These are phyloP conservation scores for Sarocladium oryzae DNA, from an alignment of 2,329 filamentous ascomycete species.

Conservation along the genomic window DNA sequence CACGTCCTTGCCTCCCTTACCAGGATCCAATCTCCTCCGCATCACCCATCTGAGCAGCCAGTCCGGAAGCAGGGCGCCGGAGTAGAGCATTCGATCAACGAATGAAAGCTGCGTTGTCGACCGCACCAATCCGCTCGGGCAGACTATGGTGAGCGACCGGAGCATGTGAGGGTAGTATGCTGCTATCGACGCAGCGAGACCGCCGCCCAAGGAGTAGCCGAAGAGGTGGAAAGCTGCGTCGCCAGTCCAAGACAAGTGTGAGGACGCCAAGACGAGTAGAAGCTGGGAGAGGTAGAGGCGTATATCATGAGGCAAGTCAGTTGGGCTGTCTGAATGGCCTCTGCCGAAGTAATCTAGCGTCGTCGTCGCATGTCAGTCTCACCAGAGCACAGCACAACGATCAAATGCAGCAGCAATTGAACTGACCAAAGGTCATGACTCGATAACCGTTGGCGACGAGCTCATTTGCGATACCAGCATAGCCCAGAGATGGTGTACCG, in stretches of 20 bases:
- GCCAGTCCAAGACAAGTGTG: constrained; percentile 47
- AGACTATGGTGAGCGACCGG: constrained; percentile 57
- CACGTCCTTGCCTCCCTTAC: constrained; percentile 28
- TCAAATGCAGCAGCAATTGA: not conserved
- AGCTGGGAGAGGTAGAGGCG: constrained; percentile 61
- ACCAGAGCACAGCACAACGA: not conserved
- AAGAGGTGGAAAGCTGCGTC: constrained; percentile 59
- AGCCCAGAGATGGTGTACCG: constrained; percentile 66
- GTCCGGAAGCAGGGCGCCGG: constrained; percentile 52
- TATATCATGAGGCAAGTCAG: constrained; percentile 52
- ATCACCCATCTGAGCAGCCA: constrained; percentile 49
- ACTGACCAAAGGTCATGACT: constrained; percentile 69
- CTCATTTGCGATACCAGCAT: constrained; percentile 59
- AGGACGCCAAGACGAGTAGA: constrained; percentile 58
- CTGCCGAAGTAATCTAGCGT: constrained; percentile 62
- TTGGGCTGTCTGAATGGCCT: constrained; percentile 68
- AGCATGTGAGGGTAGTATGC: constrained; percentile 61
- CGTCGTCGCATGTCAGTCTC: not conserved
- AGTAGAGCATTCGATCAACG: constrained; percentile 57
- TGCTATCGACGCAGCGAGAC: constrained; percentile 63
- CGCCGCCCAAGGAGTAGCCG: constrained; percentile 77
- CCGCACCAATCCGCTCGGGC: constrained; percentile 64
- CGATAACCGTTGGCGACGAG: constrained; percentile 62
- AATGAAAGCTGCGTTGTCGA: constrained; percentile 49
- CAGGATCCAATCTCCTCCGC: constrained; percentile 39